Evolutionary conservation across 345 rosid species (phyloP), one percentile per base, ranked within the genome.

Genomic region (Bruguiera sexangula): DNA sequence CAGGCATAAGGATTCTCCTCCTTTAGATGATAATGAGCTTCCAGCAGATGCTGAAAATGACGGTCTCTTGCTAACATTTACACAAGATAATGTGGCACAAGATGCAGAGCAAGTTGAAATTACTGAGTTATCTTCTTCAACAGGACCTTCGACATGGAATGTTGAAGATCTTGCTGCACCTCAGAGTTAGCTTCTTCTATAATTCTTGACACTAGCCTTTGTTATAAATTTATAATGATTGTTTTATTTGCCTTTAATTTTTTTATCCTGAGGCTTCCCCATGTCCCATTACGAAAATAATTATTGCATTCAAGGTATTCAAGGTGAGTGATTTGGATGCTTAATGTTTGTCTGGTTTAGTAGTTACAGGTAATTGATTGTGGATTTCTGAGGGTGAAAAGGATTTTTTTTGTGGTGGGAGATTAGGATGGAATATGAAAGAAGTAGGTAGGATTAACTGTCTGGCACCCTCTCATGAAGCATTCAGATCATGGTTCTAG

Each of bases 161-260:
- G 81, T 80, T 69, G 93, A 87, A 74, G 78, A 84, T 71, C 63
- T 55, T 56, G 88, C 87, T 48, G 88, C 98, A 27, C 98, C 98
- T 8, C 82, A 85, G 78, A 83, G 99, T 95, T 26, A 66, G 63
- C 62, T 71, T 71, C 51, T 74, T 32, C 57, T 22, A 6, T 53
- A 27, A 50, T 16, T 55, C 69, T 75, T 69, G 52, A 64, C 52
- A 57, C 62, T 39, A 65, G 22, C 48, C 72, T 31, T 72, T 15
- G 5, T 43, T 43, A 13, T 13, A 43, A 43, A 43, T 43, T 43
- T 43, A 43, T 43, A 43, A 15, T 43, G 0, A 43, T 43, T 43
- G 50, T 43, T 43, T 43, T 15, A 13, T 43, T 43, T 4, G 4
- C 50, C 18, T 15, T 43, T 43, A 39, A 39, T 43, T 13, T 43